Conservation (phyloP, 495 filamentous ascomycete genomes). For the Rhizodiscina lignyota region DNA sequence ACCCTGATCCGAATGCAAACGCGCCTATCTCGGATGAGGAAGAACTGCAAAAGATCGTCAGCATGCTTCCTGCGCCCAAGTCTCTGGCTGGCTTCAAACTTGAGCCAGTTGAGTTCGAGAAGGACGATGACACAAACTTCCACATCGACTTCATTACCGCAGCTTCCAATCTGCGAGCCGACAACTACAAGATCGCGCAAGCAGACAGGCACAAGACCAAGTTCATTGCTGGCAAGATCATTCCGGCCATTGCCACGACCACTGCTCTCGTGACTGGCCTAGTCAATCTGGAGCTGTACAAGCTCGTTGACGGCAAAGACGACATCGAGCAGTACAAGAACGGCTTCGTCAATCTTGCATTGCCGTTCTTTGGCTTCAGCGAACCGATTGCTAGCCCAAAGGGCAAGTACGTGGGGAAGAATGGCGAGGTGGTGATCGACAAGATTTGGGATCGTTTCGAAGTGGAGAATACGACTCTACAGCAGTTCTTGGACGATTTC, state of each 20-base stretch:
- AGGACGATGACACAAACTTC: conserved; percentile 94
- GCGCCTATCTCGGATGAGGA: conserved; percentile 39
- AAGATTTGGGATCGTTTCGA: conserved; percentile 98
- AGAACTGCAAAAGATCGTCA: conserved; percentile 51
- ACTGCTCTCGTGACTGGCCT: conserved; percentile 92
- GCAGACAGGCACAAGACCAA: conserved; percentile 96
- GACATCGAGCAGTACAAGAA: conserved; percentile 99
- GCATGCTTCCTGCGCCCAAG: conserved; percentile 56
- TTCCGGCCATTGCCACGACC: conserved; percentile 95
- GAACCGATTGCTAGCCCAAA: conserved; percentile 89
- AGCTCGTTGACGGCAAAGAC: conserved; percentile 86
- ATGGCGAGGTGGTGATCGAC: conserved; percentile 72
- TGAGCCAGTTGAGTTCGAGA: conserved; percentile 91
- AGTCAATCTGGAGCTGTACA: conserved; percentile 85
- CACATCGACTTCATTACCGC: conserved; percentile 99
- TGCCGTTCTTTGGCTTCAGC: conserved; percentile 96
- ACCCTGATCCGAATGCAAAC: conserved; percentile 79
- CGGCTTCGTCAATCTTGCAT: conserved; percentile 90
- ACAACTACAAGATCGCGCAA: conserved; percentile 89
- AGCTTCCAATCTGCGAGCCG: conserved; percentile 87
- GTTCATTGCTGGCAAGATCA: conserved; percentile 99
- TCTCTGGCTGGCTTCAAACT: conserved; percentile 73
- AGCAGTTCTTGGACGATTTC: conserved; percentile 71
- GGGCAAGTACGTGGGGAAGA: conserved; percentile 61
- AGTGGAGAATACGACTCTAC: conserved; percentile 67